Conservation (phyloP, 202 grass and related monocot genomes). For the Elaeis oleifera region DNA sequence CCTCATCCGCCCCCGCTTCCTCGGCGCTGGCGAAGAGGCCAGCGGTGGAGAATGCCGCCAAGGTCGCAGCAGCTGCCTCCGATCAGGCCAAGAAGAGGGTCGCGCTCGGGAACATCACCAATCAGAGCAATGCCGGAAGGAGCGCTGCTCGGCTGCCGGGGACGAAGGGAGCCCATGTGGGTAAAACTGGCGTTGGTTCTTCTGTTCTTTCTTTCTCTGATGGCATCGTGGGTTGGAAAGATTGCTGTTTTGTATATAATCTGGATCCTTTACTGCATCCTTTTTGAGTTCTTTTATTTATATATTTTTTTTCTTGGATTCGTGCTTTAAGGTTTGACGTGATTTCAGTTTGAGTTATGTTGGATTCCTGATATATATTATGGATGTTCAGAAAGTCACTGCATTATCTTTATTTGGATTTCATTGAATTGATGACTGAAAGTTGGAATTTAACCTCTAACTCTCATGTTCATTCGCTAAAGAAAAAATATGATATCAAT, state of each 20-base stretch:
- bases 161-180: conserved; percentile 13
- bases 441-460: no score
- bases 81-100: conserved; percentile 83
- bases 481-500: no score
- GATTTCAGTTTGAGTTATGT: no score
- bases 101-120: conserved; percentile 70
- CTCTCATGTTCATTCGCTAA: no score
- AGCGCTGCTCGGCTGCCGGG: conserved; percentile 6
- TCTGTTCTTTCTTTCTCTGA: neutral
- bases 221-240: neutral
- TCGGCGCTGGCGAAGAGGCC: conserved; percentile 22
- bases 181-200: conserved; percentile 4
- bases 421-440: no score
- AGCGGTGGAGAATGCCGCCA: conserved; percentile 10
- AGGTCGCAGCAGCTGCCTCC: conserved; percentile 9
- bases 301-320: no score
- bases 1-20: conserved; percentile 4
- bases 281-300: neutral
- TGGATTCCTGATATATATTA: no score
- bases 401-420: no score
- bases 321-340: no score
- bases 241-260: neutral
- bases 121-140: conserved; percentile 27
- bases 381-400: no score
- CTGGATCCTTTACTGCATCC: neutral